Percentiles rank a stretch among this genome's conserved stretches.
phyloP scores from a whole-genome alignment of 2,329 filamentous ascomycete species.

The Aspergillus fumigatiaffinis region DNA sequence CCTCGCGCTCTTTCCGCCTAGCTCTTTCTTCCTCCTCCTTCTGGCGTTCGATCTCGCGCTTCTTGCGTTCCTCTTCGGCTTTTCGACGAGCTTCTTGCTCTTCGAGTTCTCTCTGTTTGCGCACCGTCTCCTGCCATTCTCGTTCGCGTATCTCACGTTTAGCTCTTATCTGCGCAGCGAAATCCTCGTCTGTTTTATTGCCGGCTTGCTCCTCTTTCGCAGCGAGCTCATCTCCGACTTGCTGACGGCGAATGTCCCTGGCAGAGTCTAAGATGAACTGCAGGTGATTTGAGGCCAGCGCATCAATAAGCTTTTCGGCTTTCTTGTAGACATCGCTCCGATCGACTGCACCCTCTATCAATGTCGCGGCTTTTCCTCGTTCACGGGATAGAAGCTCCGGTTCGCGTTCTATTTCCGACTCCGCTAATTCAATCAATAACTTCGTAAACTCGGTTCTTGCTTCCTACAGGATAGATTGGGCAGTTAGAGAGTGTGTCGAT shows the following conservation, averaged over 20 bases:
- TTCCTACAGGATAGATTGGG: slow-evolving; percentile 37
- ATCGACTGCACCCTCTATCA: slow-evolving; percentile 62
- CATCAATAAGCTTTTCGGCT: slow-evolving; percentile 53
- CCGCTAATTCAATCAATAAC: slow-evolving; percentile 53
- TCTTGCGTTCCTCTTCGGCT: slow-evolving; percentile 41
- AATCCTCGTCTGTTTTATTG: slow-evolving; percentile 59
- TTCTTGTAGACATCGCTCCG: slow-evolving; percentile 59
- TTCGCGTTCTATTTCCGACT: slow-evolving; percentile 60
- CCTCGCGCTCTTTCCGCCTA: slow-evolving; percentile 48
- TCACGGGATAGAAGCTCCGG: slow-evolving; percentile 59
- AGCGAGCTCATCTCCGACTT: slow-evolving; percentile 57
- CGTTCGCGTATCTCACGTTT: slow-evolving; percentile 51
- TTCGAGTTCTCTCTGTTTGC: slow-evolving; percentile 51
- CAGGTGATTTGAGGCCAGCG: slow-evolving; percentile 52
- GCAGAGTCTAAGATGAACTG: slow-evolving; percentile 52
- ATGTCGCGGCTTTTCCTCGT: slow-evolving; percentile 57
- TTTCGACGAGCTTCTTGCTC: slow-evolving; percentile 39
- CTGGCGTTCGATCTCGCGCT: slow-evolving; percentile 41
- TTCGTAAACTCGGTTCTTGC: slow-evolving; percentile 50
- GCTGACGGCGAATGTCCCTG: slow-evolving; percentile 53
- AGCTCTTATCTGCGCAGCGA: slow-evolving; percentile 50
- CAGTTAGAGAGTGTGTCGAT: neutral
- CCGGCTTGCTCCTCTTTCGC: slow-evolving; percentile 52
- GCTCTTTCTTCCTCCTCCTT: slow-evolving; percentile 45
- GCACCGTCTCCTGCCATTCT: slow-evolving; percentile 46